Conservation (phyloP, 129 eudicot species). For the Lactuca sativa region DNA sequence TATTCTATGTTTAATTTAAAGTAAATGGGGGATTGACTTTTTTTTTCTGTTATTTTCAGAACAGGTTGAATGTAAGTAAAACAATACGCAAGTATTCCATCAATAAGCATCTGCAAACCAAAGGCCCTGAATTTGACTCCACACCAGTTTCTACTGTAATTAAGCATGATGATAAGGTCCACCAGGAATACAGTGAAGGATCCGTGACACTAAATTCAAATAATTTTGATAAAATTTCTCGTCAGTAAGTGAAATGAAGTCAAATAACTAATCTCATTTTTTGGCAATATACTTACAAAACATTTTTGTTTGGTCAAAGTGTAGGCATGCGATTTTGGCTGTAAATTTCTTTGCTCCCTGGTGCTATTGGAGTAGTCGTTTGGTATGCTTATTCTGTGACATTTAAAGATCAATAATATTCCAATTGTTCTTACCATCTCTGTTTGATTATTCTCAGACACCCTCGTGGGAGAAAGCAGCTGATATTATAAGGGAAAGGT, state of each 20-base stretch:
- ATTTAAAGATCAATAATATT: neutral
- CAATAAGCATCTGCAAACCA: conserved; percentile 43
- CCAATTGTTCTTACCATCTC: conserved; percentile 7
- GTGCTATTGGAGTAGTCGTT: conserved; percentile 76
- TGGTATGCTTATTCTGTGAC: conserved; percentile 48
- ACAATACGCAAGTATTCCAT: conserved; percentile 62
- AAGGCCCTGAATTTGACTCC: conserved; percentile 50
- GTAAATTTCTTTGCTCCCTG: conserved; percentile 88
- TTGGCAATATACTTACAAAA: neutral
- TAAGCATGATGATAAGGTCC: conserved; percentile 65
- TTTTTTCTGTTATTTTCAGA: conserved; percentile 40
- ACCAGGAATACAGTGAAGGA: conserved; percentile 57
- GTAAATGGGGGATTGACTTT: neutral
- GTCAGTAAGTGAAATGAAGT: conserved; percentile 44
- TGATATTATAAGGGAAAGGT: conserved; percentile 68
- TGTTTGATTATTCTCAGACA: conserved; percentile 47
- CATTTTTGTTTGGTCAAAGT: conserved; percentile 20
- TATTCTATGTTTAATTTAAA: too few species aligned
- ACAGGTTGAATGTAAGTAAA: conserved; percentile 73
- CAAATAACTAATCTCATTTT: neutral
- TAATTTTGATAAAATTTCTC: conserved; percentile 55
- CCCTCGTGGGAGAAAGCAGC: conserved; percentile 95
- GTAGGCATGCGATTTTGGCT: conserved; percentile 63
- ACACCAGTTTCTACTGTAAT: conserved; percentile 30
- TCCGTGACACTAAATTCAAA: conserved; percentile 41